Percentiles rank a stretch among this genome's conserved stretches.
Evolutionary conservation across 768 basidiomycete species (phyloP).

Genomic region (Dacryopinax primogenitus): DNA sequence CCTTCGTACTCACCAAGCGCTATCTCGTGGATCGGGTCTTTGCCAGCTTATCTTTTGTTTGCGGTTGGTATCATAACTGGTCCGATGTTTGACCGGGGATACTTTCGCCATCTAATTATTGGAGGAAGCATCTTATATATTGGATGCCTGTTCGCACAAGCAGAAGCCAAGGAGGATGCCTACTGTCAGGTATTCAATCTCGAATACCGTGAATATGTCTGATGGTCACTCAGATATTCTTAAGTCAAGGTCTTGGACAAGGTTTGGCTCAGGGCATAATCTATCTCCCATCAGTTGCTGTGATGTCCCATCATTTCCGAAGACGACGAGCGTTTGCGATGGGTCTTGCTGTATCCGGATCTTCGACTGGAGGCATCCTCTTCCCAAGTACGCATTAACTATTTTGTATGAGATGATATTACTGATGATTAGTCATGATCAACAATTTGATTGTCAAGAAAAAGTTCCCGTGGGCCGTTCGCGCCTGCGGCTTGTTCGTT

Average conservation of each 20-base stretch:
- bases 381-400: not conserved
- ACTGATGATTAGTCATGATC: not conserved
- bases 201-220: conserved; percentile 4
- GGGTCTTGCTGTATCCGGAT: conserved; percentile 32
- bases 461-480: not conserved
- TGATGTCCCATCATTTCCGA: conserved; percentile 37
- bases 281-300: conserved; percentile 39
- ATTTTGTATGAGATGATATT: not conserved
- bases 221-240: conserved; percentile 11
- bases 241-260: conserved; percentile 21
- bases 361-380: conserved; percentile 8
- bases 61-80: conserved; percentile 20
- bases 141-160: conserved; percentile 36
- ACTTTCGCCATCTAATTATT: conserved; percentile 26
- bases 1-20: conserved; percentile 17
- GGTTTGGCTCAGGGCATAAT: conserved; percentile 42
- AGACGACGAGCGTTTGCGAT: conserved; percentile 33
- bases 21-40: conserved; percentile 24
- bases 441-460: not conserved
- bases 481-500: conserved; percentile 23
- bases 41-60: conserved; percentile 25
- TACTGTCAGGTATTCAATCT: conserved; percentile 32
- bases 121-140: conserved; percentile 35
- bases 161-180: conserved; percentile 31
- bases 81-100: conserved; percentile 19